phyloP scores from a whole-genome alignment of 257 asterid genomes.

The Nicotiana knightiana region DNA sequence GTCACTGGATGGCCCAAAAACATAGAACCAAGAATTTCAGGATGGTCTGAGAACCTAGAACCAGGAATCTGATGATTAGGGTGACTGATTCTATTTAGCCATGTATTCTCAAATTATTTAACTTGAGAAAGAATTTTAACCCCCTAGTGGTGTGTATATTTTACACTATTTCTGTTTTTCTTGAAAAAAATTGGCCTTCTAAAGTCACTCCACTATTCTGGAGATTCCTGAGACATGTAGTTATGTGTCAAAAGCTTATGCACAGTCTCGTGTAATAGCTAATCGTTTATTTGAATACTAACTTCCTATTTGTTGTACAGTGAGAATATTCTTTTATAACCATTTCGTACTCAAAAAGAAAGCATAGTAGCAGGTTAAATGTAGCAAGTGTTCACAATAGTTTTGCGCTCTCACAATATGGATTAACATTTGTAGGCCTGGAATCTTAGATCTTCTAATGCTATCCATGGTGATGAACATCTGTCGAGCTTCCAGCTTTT shows the following conservation, averaged over 20 bases:
- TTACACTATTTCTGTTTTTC: not conserved
- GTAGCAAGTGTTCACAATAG: not conserved
- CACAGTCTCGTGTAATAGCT: not conserved
- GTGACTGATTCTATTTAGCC: not conserved
- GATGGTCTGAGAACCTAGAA: too few species aligned
- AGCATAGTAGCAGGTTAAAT: not conserved
- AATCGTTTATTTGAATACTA: not conserved
- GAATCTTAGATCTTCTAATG: conserved; percentile 40
- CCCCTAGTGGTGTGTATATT: not conserved
- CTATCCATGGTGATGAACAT: conserved; percentile 25
- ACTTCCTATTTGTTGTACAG: not conserved
- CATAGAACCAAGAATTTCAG: too few species aligned
- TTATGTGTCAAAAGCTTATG: not conserved
- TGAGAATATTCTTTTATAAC: not conserved
- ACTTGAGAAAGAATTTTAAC: not conserved
- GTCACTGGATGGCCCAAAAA: too few species aligned
- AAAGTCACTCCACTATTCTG: not conserved
- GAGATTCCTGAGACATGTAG: not conserved
- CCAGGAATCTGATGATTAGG: not conserved
- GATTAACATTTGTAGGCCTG: conserved; percentile 45
- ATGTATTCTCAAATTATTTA: not conserved
- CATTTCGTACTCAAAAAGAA: not conserved
- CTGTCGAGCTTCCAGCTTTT: conserved; percentile 83
- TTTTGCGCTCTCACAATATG: not conserved
- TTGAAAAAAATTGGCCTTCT: not conserved